These are phyloP conservation scores for Bruguiera parviflora DNA, from an alignment of 345 rosid species.

Conservation along the genomic window DNA sequence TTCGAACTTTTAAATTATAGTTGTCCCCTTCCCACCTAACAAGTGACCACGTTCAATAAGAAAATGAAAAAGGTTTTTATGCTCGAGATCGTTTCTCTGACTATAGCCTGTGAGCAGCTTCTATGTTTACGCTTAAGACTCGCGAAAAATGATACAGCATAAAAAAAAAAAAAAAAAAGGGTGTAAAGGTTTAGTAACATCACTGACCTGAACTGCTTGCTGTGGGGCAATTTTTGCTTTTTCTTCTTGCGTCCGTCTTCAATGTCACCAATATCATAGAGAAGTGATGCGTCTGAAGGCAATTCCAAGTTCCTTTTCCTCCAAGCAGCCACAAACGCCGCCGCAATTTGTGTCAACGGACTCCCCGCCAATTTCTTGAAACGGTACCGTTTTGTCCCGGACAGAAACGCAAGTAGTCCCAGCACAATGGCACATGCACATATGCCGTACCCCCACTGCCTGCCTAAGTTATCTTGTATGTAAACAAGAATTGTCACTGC, in stretches of 20 bases:
- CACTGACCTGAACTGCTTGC: slow-evolving; percentile 66
- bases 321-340: slow-evolving; percentile 65
- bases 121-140: too few species aligned
- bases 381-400: slow-evolving; percentile 80
- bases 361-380: slow-evolving; percentile 85
- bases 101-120: too few species aligned
- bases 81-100: too few species aligned
- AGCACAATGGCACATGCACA: slow-evolving; percentile 69
- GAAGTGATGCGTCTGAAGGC: slow-evolving; percentile 55
- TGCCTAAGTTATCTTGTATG: slow-evolving; percentile 79
- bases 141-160: too few species aligned
- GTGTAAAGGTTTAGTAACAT: not conserved
- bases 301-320: slow-evolving; percentile 49
- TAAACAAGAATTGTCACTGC: slow-evolving; percentile 89
- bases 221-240: slow-evolving; percentile 73
- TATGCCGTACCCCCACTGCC: slow-evolving; percentile 86
- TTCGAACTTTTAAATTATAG: too few species aligned
- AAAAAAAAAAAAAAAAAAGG: not conserved
- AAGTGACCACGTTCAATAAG: too few species aligned
- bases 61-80: too few species aligned
- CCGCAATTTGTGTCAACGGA: slow-evolving; percentile 86
- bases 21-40: too few species aligned
- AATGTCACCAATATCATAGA: slow-evolving; percentile 54
- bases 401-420: slow-evolving; percentile 52
- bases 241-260: slow-evolving; percentile 40